phyloP scores from a whole-genome alignment of 1,139 yeast species.

The Scheffersomyces quercinus region DNA sequence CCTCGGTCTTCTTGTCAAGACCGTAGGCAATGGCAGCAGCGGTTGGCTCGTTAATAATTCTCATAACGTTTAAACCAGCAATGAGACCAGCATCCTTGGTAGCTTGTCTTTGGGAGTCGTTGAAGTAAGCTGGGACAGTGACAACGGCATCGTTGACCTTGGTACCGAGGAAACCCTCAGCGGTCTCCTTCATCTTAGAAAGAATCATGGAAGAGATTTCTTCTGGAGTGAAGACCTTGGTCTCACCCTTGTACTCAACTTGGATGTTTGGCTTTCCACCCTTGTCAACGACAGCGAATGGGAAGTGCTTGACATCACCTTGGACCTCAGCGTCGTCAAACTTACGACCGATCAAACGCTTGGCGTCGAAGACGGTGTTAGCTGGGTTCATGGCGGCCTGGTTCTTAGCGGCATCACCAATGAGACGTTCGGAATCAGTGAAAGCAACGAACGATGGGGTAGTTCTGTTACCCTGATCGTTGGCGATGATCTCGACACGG shows the following conservation, averaged over 20 bases:
- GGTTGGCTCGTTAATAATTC: slow-evolving; percentile 64
- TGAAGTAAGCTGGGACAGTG: slow-evolving; percentile 67
- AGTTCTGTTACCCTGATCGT: slow-evolving; percentile 72
- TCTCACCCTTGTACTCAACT: slow-evolving; percentile 67
- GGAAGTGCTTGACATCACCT: slow-evolving; percentile 62
- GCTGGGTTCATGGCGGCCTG: slow-evolving; percentile 71
- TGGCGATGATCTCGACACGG: slow-evolving; percentile 70
- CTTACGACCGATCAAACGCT: slow-evolving; percentile 69
- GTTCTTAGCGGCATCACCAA: slow-evolving; percentile 73
- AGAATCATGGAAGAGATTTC: slow-evolving; percentile 70
- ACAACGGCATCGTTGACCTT: slow-evolving; percentile 72
- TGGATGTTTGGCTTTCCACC: slow-evolving; percentile 61
- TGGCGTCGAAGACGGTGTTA: slow-evolving; percentile 68
- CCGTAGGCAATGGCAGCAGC: slow-evolving; percentile 68
- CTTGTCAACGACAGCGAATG: slow-evolving; percentile 57
- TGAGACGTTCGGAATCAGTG: slow-evolving; percentile 65
- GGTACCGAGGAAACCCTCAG: slow-evolving; percentile 63
- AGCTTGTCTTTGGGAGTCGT: slow-evolving; percentile 65
- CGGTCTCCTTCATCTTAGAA: slow-evolving; percentile 66
- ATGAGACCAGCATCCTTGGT: slow-evolving; percentile 64
- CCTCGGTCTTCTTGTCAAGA: slow-evolving; percentile 67
- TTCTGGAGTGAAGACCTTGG: slow-evolving; percentile 64
- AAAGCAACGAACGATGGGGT: slow-evolving; percentile 71
- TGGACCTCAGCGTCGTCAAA: slow-evolving; percentile 58
- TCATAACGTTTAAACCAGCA: slow-evolving; percentile 60